Conservation (phyloP, 2,329 filamentous ascomycete species). For the Xylariaceae sp. region DNA sequence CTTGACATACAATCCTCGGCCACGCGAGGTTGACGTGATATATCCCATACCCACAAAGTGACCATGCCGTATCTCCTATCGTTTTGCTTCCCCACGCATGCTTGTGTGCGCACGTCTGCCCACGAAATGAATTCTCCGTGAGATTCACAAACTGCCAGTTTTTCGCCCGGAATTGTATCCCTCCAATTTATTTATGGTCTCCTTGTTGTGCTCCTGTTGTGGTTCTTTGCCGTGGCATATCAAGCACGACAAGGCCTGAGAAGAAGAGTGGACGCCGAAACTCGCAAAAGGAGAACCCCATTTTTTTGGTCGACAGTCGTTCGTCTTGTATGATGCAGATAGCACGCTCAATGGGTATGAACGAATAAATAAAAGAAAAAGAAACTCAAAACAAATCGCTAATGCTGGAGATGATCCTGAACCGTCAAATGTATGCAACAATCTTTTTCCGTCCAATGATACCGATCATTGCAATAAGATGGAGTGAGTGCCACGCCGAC, state of each 20-base stretch:
- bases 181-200: not conserved
- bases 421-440: slow-evolving; percentile 40
- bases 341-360: slow-evolving; percentile 31
- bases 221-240: slow-evolving; percentile 13
- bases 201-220: slow-evolving; percentile 15
- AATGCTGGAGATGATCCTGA: slow-evolving; percentile 42
- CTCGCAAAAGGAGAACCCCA: slow-evolving; percentile 25
- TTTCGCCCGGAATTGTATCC: slow-evolving; percentile 13
- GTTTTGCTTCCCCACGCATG: too few species aligned
- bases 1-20: slow-evolving; percentile 4
- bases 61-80: too few species aligned
- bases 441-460: slow-evolving; percentile 40
- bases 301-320: slow-evolving; percentile 28
- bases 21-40: slow-evolving; percentile 2
- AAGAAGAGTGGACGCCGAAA: slow-evolving; percentile 18
- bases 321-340: slow-evolving; percentile 23
- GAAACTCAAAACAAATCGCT: slow-evolving; percentile 38
- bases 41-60: not conserved
- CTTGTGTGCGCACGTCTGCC: not conserved
- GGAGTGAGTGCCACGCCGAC: too few species aligned
- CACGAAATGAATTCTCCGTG: slow-evolving; percentile 6
- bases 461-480: slow-evolving; percentile 29
- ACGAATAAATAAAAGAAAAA: slow-evolving; percentile 27
- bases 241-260: too few species aligned
- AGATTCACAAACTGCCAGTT: slow-evolving; percentile 18